Percentiles rank a stretch among this genome's conserved stretches.
Conservation (phyloP, 192 early-diverging fungal species). For the Gaertneriomyces semiglobifer region DNA sequence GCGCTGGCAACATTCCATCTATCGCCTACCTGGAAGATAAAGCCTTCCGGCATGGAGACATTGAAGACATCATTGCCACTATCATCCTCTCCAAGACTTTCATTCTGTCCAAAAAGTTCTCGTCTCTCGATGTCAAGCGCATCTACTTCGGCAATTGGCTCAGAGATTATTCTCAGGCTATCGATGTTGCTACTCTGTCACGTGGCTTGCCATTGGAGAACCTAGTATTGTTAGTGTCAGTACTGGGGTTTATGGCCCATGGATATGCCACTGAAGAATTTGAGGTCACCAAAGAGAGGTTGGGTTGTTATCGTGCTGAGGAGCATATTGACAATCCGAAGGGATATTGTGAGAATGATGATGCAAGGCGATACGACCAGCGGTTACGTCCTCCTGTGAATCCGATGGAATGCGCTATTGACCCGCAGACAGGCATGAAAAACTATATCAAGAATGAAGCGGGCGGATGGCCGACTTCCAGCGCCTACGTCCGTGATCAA, state of each 20-base stretch:
- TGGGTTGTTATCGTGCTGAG: conserved; percentile 31
- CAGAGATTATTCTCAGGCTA: conserved; percentile 31
- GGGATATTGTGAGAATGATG: conserved; percentile 20
- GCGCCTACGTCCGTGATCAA: conserved; percentile 22
- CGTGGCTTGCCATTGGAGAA: conserved; percentile 17
- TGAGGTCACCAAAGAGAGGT: conserved; percentile 28
- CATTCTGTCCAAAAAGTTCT: conserved; percentile 22
- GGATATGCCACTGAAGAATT: conserved; percentile 31
- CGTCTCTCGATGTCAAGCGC: conserved; percentile 20
- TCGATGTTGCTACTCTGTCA: conserved; percentile 31
- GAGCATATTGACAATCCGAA: conserved; percentile 37
- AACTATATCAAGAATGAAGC: conserved; percentile 31
- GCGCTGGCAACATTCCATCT: conserved; percentile 33
- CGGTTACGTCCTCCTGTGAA: conserved; percentile 24
- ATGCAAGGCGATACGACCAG: conserved; percentile 24
- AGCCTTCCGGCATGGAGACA: conserved; percentile 33
- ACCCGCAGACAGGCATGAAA: conserved; percentile 27
- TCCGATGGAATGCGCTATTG: conserved; percentile 23
- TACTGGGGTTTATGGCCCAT: conserved; percentile 23
- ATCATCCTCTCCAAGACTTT: too few relatives aligned
- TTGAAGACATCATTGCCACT: conserved; percentile 19
- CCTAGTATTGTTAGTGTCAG: conserved; percentile 23
- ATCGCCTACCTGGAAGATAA: conserved; percentile 19
- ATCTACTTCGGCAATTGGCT: conserved; percentile 33
- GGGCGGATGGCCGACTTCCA: conserved; percentile 33